phyloP scores from a whole-genome alignment of 129 eudicot species.

The Tagetes patula region DNA sequence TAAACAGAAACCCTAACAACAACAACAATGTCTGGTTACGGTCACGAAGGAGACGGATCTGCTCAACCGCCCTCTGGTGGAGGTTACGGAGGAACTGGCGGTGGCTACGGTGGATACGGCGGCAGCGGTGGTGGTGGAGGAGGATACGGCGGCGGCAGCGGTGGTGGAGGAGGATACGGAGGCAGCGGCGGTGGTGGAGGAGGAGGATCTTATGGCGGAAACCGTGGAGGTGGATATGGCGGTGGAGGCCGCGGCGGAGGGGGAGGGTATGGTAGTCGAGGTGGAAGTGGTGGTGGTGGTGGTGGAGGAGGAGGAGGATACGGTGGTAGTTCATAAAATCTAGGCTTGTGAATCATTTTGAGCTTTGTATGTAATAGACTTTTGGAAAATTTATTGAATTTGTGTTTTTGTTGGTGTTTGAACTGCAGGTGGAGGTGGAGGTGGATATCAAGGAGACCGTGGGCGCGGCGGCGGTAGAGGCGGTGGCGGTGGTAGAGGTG shows the following conservation, averaged over 20 bases:
- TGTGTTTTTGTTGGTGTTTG: not conserved
- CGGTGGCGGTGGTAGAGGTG: slow-evolving; percentile 88
- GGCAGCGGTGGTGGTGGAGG: slow-evolving; percentile 30
- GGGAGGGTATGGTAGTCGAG: slow-evolving; percentile 41
- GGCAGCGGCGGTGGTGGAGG: slow-evolving; percentile 30
- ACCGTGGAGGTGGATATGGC: slow-evolving; percentile 48
- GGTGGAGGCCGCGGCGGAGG: slow-evolving; percentile 37
- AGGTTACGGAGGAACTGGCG: slow-evolving; percentile 52
- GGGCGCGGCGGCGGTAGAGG: slow-evolving; percentile 56
- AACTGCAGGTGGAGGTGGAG: slow-evolving; percentile 70
- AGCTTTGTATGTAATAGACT: not conserved
- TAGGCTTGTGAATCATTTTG: slow-evolving; percentile 35
- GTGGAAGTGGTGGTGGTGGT: slow-evolving; percentile 43
- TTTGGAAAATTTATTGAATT: slow-evolving; percentile 13
- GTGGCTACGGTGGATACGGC: slow-evolving; percentile 46
- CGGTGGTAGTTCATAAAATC: slow-evolving; percentile 50
- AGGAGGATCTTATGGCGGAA: slow-evolving; percentile 45
- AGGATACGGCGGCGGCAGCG: slow-evolving; percentile 40
- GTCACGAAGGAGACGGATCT: slow-evolving; percentile 69
- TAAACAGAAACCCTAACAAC: slow-evolving; percentile 46
- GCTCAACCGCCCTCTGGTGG: slow-evolving; percentile 63
- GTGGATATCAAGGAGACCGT: slow-evolving; percentile 82
- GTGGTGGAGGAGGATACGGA: slow-evolving; percentile 43
- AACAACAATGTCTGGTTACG: slow-evolving; percentile 65
- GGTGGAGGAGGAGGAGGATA: slow-evolving; percentile 62